A percentile compares a stretch with the other conserved stretches of the same genome.
Conservation (phyloP, 2,329 filamentous ascomycete species). For the Drechslerella coelobrocha region DNA sequence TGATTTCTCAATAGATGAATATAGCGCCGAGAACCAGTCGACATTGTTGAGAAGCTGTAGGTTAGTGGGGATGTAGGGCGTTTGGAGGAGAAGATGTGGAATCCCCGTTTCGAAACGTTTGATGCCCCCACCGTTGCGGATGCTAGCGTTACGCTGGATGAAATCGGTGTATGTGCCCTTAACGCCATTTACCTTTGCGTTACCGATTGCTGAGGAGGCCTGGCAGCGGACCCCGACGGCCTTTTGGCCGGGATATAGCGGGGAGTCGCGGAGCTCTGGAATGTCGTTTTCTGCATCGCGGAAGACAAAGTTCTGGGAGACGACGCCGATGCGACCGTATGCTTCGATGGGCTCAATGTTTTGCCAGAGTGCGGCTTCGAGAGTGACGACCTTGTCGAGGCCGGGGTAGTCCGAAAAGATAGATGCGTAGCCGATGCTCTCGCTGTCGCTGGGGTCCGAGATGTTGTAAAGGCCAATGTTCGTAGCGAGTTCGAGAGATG, state of each 20-base stretch:
- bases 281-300: constrained; percentile 39
- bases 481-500: constrained; percentile 34
- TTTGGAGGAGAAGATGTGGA: constrained; percentile 32
- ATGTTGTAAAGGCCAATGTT: constrained; percentile 7
- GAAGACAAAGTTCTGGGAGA: constrained; percentile 33
- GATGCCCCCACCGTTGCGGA: constrained; percentile 37
- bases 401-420: constrained; percentile 23
- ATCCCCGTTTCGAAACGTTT: constrained; percentile 45
- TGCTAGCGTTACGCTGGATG: constrained; percentile 18
- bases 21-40: constrained; percentile 32
- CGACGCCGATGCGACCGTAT: constrained; percentile 20
- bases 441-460: constrained; percentile 20
- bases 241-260: constrained; percentile 34
- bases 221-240: constrained; percentile 40
- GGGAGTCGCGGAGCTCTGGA: constrained; percentile 24
- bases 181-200: constrained; percentile 29
- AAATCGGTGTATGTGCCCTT: constrained; percentile 33
- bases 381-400: constrained; percentile 19
- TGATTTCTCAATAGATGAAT: constrained; percentile 40
- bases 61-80: constrained; percentile 8
- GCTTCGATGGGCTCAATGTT: constrained; percentile 24
- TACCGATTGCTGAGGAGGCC: constrained; percentile 42
- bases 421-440: constrained; percentile 35
- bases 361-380: constrained; percentile 40
- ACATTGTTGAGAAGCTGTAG: constrained; percentile 9